These are phyloP conservation scores for Aspergillus ostianus DNA, from an alignment of 495 filamentous ascomycete genomes.

Conservation along the genomic window DNA sequence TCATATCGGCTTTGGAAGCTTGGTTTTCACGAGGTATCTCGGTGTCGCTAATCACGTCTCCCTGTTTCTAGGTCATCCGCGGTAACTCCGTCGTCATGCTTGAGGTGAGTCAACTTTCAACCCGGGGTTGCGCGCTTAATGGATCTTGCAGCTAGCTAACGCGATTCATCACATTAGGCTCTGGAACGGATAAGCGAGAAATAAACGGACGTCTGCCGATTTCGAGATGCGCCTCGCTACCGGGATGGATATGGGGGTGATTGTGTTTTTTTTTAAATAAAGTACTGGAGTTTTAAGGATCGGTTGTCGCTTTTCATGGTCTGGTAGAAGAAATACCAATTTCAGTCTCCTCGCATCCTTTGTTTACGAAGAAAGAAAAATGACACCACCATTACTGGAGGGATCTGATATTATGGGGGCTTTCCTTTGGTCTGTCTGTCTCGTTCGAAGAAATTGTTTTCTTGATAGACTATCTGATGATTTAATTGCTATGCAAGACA, in stretches of 20 bases:
- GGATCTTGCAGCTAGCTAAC: conserved; percentile 20
- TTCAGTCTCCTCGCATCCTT: conserved; percentile 26
- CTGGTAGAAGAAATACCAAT: conserved; percentile 31
- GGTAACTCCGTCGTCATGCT: conserved; percentile 97
- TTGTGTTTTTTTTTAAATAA: background rate
- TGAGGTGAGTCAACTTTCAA: conserved; percentile 54
- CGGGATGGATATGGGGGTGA: background rate
- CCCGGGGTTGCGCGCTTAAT: too few species aligned
- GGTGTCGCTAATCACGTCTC: conserved; percentile 1
- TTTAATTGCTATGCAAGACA: conserved; percentile 17
- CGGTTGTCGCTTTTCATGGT: conserved; percentile 34
- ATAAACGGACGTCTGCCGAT: conserved; percentile 21
- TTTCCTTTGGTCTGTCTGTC: conserved; percentile 6
- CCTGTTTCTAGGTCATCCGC: conserved; percentile 61
- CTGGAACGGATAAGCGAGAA: conserved; percentile 59
- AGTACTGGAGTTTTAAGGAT: conserved; percentile 40
- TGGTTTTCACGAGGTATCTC: background rate
- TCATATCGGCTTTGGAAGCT: background rate
- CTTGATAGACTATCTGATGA: conserved; percentile 8
- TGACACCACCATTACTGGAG: conserved; percentile 8
- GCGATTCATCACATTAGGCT: conserved; percentile 36
- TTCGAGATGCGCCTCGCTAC: background rate
- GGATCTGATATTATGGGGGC: background rate
- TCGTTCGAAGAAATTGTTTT: background rate
- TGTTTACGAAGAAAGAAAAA: conserved; percentile 18